Base-by-base conservation (phyloP, 495 filamentous ascomycete genomes). In the Bacidia gigantensis region DNA sequence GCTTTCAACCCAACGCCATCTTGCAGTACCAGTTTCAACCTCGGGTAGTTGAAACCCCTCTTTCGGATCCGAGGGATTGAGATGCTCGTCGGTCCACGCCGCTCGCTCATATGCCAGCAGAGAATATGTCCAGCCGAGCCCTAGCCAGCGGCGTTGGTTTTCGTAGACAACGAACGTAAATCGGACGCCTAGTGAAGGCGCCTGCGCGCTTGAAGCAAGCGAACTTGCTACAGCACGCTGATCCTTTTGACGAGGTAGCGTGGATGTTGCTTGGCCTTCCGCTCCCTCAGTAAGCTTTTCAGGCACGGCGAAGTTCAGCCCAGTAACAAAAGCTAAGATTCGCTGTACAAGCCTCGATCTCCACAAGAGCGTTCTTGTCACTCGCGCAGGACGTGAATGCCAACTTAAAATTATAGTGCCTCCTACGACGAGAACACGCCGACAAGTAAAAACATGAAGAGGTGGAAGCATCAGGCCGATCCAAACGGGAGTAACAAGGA, bases 161-260 rank as follows among this genome's bases (percentile, higher is more conserved):
- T 99, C 92, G 60, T 86, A 97, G 2, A 97, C 74, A 46, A 89
- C 84, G 56, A 99, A 99, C 0, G 92, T 97, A 63, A 99, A 97
- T 10, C 85, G 82, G 3, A 99, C 84, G 10, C 89, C 88, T 0
- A 84, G 72, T 18, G 81, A 77, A 32, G 80, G 69, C 26, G 72
- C 69, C 22, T 72, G 67, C 14, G 75, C 67, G n/a, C 72, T 74
- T 10, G 73, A 71, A 20, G 75, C 69, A 11, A 77, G 66, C 29
- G 70, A 69, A 11, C 68, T 65, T 3, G 70, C 68, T 14, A 71
- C 67, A 35, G 67, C 65, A 24, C 68, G 66, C 46, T 72, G 72
- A 23, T 63, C 64, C 25, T 66, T 65, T 17, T 61, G 46, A 22
- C 62, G 56, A 21, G 62, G 59, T 22, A 60, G 64, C 26, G 62